Base-by-base conservation (phyloP, 2,329 filamentous ascomycete genomes). In the Penicillium capsulatum region DNA sequence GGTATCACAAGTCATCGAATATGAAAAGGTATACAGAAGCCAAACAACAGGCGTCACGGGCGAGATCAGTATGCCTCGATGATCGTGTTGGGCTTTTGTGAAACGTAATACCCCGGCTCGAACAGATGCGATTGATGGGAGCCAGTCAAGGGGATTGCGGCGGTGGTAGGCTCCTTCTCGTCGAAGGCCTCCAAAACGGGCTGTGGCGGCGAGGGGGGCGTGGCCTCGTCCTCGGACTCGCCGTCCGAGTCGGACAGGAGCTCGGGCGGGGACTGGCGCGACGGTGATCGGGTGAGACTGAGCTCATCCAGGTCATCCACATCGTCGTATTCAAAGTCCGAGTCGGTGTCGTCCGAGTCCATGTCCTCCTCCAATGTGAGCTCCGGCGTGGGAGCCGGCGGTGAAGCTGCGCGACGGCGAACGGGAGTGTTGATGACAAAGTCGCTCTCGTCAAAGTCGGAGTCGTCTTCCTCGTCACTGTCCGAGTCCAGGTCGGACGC, bases 191-290 rank as follows among this genome's bases (percentile, higher is more conserved):
- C 71, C 37, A 87, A 67, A 24, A 74, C 63, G 17, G 75, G 49
- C 46, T 65, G 58, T 32, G 79, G 77, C 26, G 83, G 83, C 45
- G 83, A 86, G 14, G 82, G 83, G 6, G 85, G 85, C 79, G 86
- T 71, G 33, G 74, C 69, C 52, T 86, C 81, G 66, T 89, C 84
- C 54, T 88, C 84, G 41, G 80, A 82, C 2, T 73, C 68, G 5
- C 67, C 71, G 47, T 83, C 83, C 45, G 76, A 78, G 59, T 88
- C 84, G 48, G 79, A 73, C 51, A 81, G 75, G 42, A 88, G 78
- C 61, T 86, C 84, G 7, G 84, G 84, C 36, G 84, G 74, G 37
- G 80, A 79, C 56, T 76, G 57, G 67, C 82, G 82, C 4, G 83
- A 88, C 17, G 73, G 72, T 46, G 81, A 83, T 55, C 83, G 80